Evolutionary conservation across 495 filamentous ascomycete species (phyloP).

Genomic region (Neurospora pannonica): DNA sequence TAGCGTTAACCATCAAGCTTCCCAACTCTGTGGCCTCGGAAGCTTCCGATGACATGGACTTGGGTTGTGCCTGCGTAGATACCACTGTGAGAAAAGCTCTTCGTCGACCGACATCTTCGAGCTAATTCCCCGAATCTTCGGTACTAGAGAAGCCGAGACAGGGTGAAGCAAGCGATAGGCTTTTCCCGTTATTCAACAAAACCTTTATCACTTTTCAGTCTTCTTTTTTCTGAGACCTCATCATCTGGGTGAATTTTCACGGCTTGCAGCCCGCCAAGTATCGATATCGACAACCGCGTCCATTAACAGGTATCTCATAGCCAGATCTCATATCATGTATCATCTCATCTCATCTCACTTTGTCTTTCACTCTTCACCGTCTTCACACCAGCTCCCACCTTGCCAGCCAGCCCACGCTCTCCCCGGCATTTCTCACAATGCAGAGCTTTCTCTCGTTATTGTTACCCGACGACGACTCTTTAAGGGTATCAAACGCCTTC

Average conservation of each 20-base stretch:
- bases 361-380: too few relatives aligned
- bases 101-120: not conserved
- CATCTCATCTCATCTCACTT: not conserved
- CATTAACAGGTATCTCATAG: not conserved
- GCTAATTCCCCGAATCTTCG: not conserved
- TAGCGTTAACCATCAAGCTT: not conserved
- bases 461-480: not conserved
- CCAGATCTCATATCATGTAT: not conserved
- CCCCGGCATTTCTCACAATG: slow-evolving; percentile 72
- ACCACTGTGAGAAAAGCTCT: not conserved
- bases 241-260: not conserved
- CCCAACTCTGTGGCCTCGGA: not conserved
- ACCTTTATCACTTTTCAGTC: not conserved
- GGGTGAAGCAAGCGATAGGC: not conserved
- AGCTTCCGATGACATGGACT: not conserved
- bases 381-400: slow-evolving; percentile 64
- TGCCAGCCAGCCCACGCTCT: slow-evolving; percentile 65
- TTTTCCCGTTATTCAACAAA: not conserved
- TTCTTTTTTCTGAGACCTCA: not conserved
- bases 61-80: not conserved
- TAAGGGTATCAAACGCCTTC: slow-evolving; percentile 37
- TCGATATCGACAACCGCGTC: not conserved
- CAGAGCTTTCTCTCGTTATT: slow-evolving; percentile 46
- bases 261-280: not conserved
- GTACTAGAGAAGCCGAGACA: not conserved